phyloP scores from a whole-genome alignment of 1,139 yeast genomes.

The Debaryomycetaceae sp. region DNA sequence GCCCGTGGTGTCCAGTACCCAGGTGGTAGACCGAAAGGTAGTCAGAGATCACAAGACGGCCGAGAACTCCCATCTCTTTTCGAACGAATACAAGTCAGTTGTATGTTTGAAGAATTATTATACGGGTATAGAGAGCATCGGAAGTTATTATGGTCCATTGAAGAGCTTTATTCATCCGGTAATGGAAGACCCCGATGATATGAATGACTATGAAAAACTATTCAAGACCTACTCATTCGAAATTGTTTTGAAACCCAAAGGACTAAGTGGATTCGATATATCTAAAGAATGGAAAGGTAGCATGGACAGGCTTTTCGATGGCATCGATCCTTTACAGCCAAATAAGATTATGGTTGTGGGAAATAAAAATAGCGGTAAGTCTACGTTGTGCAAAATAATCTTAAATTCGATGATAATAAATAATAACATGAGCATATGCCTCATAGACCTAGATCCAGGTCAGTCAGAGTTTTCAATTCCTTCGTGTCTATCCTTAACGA shows the following conservation, averaged over 20 bases:
- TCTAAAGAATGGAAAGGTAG: conserved; percentile 18
- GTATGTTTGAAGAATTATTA: conserved; percentile 32
- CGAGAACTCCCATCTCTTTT: conserved; percentile 31
- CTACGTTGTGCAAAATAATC: conserved; percentile 61
- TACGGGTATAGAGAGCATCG: conserved; percentile 49
- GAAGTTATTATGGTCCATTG: conserved; percentile 46
- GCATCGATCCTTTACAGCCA: conserved; percentile 8
- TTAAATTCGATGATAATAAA: conserved; percentile 38
- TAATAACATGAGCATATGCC: conserved; percentile 23
- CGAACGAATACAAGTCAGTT: conserved; percentile 40
- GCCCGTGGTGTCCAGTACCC: conserved; percentile 53
- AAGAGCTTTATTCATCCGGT: conserved; percentile 32
- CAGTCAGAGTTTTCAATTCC: conserved; percentile 81
- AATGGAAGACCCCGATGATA: conserved; percentile 10
- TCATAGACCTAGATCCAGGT: conserved; percentile 86
- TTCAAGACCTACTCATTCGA: conserved; percentile 32
- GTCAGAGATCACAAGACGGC: conserved; percentile 19
- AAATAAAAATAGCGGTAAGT: conserved; percentile 77
- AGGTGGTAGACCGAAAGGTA: conserved; percentile 29
- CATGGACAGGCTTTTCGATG: conserved; percentile 7
- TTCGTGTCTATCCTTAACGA: conserved; percentile 56
- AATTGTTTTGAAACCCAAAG: conserved; percentile 27
- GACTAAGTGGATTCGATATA: conserved; percentile 22
- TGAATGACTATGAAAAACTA: conserved; percentile 6
- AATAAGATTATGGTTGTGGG: conserved; percentile 33